These are phyloP conservation scores for Jatropha podagrica DNA, from an alignment of 441 rosid genomes.

Conservation along the genomic window DNA sequence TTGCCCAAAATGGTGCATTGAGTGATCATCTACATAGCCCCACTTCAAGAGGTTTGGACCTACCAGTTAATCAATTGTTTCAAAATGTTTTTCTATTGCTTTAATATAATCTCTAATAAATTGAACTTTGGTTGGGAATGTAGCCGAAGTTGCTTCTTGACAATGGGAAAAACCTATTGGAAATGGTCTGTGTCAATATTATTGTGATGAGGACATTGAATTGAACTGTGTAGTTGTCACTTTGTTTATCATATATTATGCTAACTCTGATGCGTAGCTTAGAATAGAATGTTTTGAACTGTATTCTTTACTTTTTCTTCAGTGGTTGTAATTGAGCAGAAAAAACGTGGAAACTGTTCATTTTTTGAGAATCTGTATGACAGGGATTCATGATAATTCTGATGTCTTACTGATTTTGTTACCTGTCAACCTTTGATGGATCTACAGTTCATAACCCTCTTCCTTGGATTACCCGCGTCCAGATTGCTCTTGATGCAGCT, in stretches of 20 bases:
- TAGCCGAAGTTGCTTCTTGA: neutral
- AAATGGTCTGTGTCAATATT: neutral
- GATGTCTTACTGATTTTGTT: neutral
- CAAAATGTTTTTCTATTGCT: neutral
- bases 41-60: conserved; percentile 25
- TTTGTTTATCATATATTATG: neutral
- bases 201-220: neutral
- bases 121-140: no score
- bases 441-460: conserved; percentile 32
- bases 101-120: neutral
- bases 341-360: neutral
- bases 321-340: neutral
- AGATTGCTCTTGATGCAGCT: conserved; percentile 36
- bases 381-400: neutral
- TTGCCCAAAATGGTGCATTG: conserved; percentile 36
- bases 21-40: conserved; percentile 33
- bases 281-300: neutral
- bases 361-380: neutral
- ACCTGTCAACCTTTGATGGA: conserved; percentile 1
- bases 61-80: neutral
- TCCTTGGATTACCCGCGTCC: conserved; percentile 26
- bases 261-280: neutral
- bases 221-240: neutral
- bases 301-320: neutral
- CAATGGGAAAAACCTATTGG: neutral